Evolutionary conservation across 2,329 filamentous ascomycete genomes (phyloP), one percentile per base, ranked within the genome.

Genomic region (Xylariales sp.): DNA sequence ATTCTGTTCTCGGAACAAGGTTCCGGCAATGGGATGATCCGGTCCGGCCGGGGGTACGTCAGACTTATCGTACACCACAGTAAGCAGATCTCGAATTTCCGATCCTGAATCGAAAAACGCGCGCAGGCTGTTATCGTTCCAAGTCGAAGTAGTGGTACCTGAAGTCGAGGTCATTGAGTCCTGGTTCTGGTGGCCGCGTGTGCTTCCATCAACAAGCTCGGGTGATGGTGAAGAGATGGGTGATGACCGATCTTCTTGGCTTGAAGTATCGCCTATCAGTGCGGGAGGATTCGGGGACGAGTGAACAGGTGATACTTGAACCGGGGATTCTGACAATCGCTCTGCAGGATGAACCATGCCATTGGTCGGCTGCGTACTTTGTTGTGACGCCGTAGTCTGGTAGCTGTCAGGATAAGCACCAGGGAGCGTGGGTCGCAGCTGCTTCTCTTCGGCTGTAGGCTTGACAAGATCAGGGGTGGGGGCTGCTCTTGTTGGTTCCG

Each of bases 51-150:
- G 85, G 29, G 81, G 76, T 13, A 94, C 81, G 42, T 90, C 86
- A 12, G 81, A 85, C 59, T 90, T 95, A 63, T 97, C 90, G 56
- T 95, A 90, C 19, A 98, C 88, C 43, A 98, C 85, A 25, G 90
- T 76, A 36, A 97, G 74, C 57, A 97, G 76, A 57, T 98, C 91
- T 35, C 88, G 80, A 49, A 98, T 88, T 46, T 95, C 88, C 23
- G 83, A 82, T 43, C 88, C 81, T 49, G 93, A 88, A 49, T 97
- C 91, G 53, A 97, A 85, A 63, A 96, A 98, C 12, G 86, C 83
- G 42, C 88, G 81, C 19, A 98, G 75, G 51, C 81, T 87, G 40
- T 81, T 74, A 60, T 97, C 91, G 45, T 88, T 91, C 93, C 93
- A 98, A 0, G 81, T 78, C 18, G 82, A 74, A 15, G 75, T 73